A percentile compares a stretch with the other conserved stretches of the same genome.
Conservation (phyloP, 1,284 basidiomycete genomes). For the Leccinum glutinopallens region DNA sequence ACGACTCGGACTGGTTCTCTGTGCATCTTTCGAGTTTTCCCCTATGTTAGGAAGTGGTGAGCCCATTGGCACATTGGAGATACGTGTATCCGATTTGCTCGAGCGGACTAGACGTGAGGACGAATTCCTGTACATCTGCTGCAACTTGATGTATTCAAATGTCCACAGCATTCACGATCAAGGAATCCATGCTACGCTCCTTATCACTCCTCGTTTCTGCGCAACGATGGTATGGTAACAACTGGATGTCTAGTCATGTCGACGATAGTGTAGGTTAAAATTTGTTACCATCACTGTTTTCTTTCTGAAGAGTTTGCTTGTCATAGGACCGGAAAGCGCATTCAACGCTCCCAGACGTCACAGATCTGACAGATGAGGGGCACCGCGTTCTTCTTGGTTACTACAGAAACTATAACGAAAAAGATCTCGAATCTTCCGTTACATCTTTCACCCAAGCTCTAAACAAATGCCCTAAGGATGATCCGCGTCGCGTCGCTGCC, state of each 20-base stretch:
- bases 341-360: not conserved
- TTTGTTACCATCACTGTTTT: not conserved
- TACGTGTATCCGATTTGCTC: constrained; percentile 6
- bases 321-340: no score
- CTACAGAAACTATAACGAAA: not conserved
- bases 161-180: not conserved
- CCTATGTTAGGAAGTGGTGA: constrained; percentile 14
- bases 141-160: not conserved
- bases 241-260: not conserved
- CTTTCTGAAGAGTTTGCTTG: not conserved
- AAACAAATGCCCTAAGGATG: constrained; percentile 5
- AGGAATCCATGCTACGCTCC: not conserved
- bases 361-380: constrained; percentile 10
- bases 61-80: not conserved
- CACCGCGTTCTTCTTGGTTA: constrained; percentile 6
- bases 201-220: not conserved
- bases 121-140: not conserved
- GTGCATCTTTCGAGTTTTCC: constrained; percentile 19
- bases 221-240: not conserved
- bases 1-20: constrained; percentile 5
- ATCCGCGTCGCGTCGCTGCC: constrained; percentile 3
- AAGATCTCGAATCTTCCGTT: constrained; percentile 13
- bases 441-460: constrained; percentile 11
- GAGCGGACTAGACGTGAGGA: constrained; percentile 1
- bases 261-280: not conserved